Conservation (phyloP, 139 green algal species). For the Coelastrella sp. region DNA sequence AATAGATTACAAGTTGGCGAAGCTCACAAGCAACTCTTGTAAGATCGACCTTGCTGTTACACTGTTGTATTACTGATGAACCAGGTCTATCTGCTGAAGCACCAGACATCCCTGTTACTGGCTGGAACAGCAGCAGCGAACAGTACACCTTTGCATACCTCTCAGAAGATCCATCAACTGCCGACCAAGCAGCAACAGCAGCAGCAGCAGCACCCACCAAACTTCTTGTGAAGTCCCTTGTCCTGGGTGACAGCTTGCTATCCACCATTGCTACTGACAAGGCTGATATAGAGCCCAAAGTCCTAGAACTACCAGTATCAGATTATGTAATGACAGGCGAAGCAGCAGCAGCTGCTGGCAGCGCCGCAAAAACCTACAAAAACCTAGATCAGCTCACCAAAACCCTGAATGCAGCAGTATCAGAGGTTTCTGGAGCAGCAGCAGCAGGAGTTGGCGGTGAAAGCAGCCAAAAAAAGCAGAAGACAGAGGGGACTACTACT, state of each 20-base stretch:
- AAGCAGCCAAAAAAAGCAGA: slow-evolving; percentile 38
- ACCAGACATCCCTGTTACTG: not conserved
- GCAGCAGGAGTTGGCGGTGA: not conserved
- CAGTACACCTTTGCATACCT: slow-evolving; percentile 42
- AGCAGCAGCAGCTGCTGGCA: slow-evolving; percentile 10
- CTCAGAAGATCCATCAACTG: not conserved
- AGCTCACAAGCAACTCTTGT: too few species aligned
- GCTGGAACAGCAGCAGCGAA: slow-evolving; percentile 40
- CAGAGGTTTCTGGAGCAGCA: not conserved
- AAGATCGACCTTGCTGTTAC: too few species aligned
- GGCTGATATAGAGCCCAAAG: not conserved
- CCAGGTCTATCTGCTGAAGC: slow-evolving; percentile 11
- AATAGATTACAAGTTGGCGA: too few species aligned
- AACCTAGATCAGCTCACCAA: slow-evolving; percentile 33
- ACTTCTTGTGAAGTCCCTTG: slow-evolving; percentile 41
- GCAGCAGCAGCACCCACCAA: not conserved
- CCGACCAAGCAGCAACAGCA: not conserved
- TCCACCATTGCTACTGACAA: slow-evolving; percentile 14
- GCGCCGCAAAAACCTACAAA: slow-evolving; percentile 21
- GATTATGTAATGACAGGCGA: slow-evolving; percentile 1
- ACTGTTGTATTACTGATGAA: too few species aligned
- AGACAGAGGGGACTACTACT: not conserved
- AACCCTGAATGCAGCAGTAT: not conserved
- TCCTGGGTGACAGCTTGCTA: slow-evolving; percentile 25
- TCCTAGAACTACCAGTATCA: slow-evolving; percentile 14